Percentiles rank a stretch among this genome's conserved stretches.
Conservation (phyloP, 1,284 basidiomycete species). For the Sphagnurus paluster region DNA sequence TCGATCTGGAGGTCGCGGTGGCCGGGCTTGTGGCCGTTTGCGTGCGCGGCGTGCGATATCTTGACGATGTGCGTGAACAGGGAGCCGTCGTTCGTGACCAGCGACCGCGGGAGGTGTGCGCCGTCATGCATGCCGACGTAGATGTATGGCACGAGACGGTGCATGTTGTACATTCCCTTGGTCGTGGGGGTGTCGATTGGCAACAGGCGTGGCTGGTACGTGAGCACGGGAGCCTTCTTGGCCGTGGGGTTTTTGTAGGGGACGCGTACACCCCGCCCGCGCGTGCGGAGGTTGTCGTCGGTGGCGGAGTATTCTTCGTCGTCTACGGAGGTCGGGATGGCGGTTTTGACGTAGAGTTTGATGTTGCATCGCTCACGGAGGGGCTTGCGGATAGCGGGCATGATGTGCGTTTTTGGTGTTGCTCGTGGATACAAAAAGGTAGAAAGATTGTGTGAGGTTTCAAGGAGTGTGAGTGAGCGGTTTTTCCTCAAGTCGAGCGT, state of each 20-base stretch:
- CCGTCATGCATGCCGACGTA: constrained; percentile 13
- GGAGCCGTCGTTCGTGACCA: constrained; percentile 14
- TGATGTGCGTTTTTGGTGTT: constrained; percentile 5
- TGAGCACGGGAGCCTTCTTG: background rate
- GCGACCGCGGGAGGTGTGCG: constrained; percentile 10
- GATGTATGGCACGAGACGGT: constrained; percentile 16
- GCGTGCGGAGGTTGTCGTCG: background rate
- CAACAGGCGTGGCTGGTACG: constrained; percentile 5
- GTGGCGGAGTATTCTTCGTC: constrained; percentile 2
- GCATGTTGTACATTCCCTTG: constrained; percentile 6
- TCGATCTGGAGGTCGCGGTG: constrained; percentile 13
- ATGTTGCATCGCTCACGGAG: constrained; percentile 24
- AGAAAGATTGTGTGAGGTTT: background rate
- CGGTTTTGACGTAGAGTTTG: constrained; percentile 17
- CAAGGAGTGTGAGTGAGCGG: constrained; percentile 3
- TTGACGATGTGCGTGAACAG: constrained; percentile 20
- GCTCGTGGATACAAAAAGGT: background rate
- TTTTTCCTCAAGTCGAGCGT: background rate
- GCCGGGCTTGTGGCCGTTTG: constrained; percentile 1
- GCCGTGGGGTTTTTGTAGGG: constrained; percentile 5
- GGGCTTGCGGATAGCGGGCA: constrained; percentile 21
- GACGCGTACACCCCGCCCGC: constrained; percentile 6
- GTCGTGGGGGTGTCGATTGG: constrained; percentile 10
- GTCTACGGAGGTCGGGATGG: constrained; percentile 11
- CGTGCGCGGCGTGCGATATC: constrained; percentile 7